phyloP scores from a whole-genome alignment of 176 grass and related monocot genomes.

The Lolium rigidum region DNA sequence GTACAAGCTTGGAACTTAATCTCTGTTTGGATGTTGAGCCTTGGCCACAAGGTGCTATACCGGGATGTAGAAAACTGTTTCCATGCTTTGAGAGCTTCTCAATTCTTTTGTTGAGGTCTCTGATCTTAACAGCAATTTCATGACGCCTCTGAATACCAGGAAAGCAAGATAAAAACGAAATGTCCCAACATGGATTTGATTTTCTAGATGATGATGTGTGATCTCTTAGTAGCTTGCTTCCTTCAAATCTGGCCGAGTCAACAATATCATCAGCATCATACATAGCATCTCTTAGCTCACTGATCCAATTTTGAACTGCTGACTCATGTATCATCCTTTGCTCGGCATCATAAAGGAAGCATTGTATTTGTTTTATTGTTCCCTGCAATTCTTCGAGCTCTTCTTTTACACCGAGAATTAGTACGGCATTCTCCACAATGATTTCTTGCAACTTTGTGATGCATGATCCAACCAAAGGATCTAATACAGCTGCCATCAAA shows the following conservation, averaged over 20 bases:
- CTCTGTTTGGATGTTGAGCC: too few species aligned
- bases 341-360: slow-evolving; percentile 37
- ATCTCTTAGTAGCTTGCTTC: background rate
- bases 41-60: too few species aligned
- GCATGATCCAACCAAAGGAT: slow-evolving; percentile 20
- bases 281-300: slow-evolving; percentile 51
- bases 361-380: slow-evolving; percentile 24
- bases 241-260: slow-evolving; percentile 39
- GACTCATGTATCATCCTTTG: slow-evolving; percentile 23
- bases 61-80: too few species aligned
- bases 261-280: slow-evolving; percentile 60
- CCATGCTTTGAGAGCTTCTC: too few species aligned
- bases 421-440: background rate
- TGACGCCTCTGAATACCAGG: too few species aligned
- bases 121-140: too few species aligned
- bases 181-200: too few species aligned
- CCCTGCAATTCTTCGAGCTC: slow-evolving; percentile 13
- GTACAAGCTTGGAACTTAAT: too few species aligned
- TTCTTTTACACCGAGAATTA: slow-evolving; percentile 33
- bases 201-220: too few species aligned
- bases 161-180: too few species aligned
- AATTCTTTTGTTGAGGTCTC: too few species aligned
- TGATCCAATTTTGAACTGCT: slow-evolving; percentile 38
- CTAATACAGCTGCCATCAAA: slow-evolving; percentile 32
- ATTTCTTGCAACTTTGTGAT: background rate